Evolutionary conservation across 2,329 filamentous ascomycete species (phyloP).

Genomic region (Pseudocercospora vitis): DNA sequence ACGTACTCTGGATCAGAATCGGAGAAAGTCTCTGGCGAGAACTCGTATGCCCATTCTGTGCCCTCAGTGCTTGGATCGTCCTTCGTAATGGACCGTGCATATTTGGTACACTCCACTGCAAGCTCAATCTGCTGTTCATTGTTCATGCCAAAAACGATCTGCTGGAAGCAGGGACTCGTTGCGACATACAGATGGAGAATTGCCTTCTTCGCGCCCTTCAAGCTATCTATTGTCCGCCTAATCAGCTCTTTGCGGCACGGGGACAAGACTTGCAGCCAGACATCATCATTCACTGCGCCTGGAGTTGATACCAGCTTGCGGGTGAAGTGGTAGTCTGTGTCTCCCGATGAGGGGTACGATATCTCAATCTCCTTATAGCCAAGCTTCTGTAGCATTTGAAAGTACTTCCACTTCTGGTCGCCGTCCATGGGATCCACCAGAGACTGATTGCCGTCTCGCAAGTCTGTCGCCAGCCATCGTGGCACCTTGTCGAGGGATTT

Average conservation of each 20-base stretch:
- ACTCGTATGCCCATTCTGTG: conserved; percentile 76
- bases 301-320: conserved; percentile 81
- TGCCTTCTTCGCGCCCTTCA: conserved; percentile 87
- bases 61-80: conserved; percentile 59
- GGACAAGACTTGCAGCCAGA: conserved; percentile 87
- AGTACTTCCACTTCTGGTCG: conserved; percentile 92
- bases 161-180: conserved; percentile 92
- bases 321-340: conserved; percentile 96
- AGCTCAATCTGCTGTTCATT: conserved; percentile 79
- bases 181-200: conserved; percentile 95
- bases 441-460: conserved; percentile 92
- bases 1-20: conserved; percentile 84
- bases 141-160: conserved; percentile 83
- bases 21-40: conserved; percentile 85
- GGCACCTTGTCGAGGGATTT: conserved; percentile 81
- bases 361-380: conserved; percentile 99
- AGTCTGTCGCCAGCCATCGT: conserved; percentile 84
- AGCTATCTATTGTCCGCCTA: conserved; percentile 79
- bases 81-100: conserved; percentile 88
- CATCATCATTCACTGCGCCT: conserved; percentile 80
- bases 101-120: conserved; percentile 81
- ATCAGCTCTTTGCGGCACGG: conserved; percentile 93
- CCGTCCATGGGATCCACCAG: conserved; percentile 93
- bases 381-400: conserved; percentile 87
- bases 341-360: conserved; percentile 89